Conservation (phyloP, 2,329 filamentous ascomycete species). For the Bipolaris sorokiniana region DNA sequence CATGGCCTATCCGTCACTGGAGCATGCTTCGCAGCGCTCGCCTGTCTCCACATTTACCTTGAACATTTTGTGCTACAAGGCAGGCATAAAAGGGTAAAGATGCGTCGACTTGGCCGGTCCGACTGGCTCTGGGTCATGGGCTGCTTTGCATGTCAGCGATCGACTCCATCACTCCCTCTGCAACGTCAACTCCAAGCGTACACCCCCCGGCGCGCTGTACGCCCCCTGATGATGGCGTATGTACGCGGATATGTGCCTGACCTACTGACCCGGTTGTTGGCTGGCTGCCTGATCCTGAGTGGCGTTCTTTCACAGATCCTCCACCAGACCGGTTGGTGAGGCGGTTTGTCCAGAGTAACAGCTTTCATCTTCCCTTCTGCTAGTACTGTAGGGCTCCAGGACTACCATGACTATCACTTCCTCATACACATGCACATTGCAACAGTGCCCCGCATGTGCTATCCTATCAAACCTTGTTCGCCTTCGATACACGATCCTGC, state of each 20-base stretch:
- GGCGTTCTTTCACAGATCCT: slow-evolving; percentile 16
- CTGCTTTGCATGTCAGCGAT: slow-evolving; percentile 33
- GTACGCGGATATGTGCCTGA: slow-evolving; percentile 34
- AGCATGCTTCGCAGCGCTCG: slow-evolving; percentile 36
- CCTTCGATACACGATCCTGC: slow-evolving; percentile 17
- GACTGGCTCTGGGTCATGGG: slow-evolving; percentile 25
- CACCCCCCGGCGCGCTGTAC: slow-evolving; percentile 39
- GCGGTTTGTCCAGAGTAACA: slow-evolving; percentile 5
- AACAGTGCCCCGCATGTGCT: not conserved
- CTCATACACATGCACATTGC: slow-evolving; percentile 7
- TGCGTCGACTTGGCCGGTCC: slow-evolving; percentile 29
- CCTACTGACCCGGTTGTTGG: slow-evolving; percentile 37
- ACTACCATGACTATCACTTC: slow-evolving; percentile 4
- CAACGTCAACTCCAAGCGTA: slow-evolving; percentile 40
- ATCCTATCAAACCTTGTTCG: not conserved
- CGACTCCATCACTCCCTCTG: slow-evolving; percentile 38
- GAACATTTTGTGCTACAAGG: slow-evolving; percentile 39
- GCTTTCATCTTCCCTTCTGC: slow-evolving; percentile 16
- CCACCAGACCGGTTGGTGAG: slow-evolving; percentile 33
- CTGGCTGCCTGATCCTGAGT: slow-evolving; percentile 25
- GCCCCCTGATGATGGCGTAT: slow-evolving; percentile 31
- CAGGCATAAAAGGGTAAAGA: slow-evolving; percentile 41
- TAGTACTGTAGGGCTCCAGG: slow-evolving; percentile 16
- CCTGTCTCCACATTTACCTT: slow-evolving; percentile 29
- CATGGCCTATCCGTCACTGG: slow-evolving; percentile 44